phyloP scores from a whole-genome alignment of 495 filamentous ascomycete genomes.

The Durotheca rogersii region DNA sequence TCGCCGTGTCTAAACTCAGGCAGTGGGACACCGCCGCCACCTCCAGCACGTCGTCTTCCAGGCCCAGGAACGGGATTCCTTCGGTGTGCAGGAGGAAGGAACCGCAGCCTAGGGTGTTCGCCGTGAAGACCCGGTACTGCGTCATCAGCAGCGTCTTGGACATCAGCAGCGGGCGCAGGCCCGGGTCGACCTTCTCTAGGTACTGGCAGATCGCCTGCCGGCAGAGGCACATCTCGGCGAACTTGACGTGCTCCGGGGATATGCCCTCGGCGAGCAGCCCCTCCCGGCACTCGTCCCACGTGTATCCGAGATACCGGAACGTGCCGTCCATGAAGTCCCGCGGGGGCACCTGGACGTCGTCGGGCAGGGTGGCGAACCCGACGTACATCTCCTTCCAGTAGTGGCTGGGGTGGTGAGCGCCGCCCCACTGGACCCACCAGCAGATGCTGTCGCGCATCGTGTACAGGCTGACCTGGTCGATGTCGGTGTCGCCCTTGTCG shows the following conservation, averaged over 20 bases:
- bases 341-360: neutral
- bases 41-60: neutral
- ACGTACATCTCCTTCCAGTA: neutral
- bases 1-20: neutral
- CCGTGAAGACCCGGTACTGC: neutral
- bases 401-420: neutral
- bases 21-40: neutral
- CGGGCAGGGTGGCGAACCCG: neutral
- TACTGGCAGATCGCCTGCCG: neutral
- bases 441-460: neutral
- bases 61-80: neutral
- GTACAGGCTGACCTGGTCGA: neutral
- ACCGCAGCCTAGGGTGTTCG: neutral
- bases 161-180: neutral
- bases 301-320: neutral
- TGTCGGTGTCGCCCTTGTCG: neutral
- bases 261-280: neutral
- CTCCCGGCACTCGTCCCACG: neutral
- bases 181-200: neutral
- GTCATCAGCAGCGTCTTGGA: neutral
- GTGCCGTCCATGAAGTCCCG: neutral
- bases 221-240: neutral
- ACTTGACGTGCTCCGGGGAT: neutral
- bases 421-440: neutral
- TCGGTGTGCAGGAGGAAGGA: neutral